Conservation (phyloP, 2,329 filamentous ascomycete genomes). For the Claviceps paspali region DNA sequence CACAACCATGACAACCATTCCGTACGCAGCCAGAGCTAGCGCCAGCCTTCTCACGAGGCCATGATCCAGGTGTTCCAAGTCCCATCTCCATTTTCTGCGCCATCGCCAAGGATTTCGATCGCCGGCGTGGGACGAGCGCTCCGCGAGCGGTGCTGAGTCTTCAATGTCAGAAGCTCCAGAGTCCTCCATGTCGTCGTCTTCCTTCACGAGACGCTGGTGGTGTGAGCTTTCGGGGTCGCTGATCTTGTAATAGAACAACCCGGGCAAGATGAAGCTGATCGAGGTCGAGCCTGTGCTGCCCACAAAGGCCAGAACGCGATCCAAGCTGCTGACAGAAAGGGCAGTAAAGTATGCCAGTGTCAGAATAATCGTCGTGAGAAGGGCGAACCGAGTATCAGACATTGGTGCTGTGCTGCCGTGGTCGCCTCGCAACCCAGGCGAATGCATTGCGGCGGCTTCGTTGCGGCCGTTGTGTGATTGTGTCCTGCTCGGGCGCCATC, state of each 20-base stretch:
- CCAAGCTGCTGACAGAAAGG: constrained; percentile 78
- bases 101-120: constrained; percentile 28
- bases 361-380: constrained; percentile 77
- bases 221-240: constrained; percentile 74
- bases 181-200: constrained; percentile 72
- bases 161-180: constrained; percentile 34
- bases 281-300: constrained; percentile 87
- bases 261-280: constrained; percentile 93
- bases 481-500: constrained; percentile 58
- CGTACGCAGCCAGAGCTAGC: constrained; percentile 67
- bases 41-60: constrained; percentile 55
- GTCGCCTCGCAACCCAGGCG: constrained; percentile 27
- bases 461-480: constrained; percentile 22
- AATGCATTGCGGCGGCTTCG: constrained; percentile 27
- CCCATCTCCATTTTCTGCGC: constrained; percentile 43
- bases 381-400: constrained; percentile 74
- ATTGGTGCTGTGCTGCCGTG: constrained; percentile 47
- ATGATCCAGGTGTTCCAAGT: constrained; percentile 48
- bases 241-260: constrained; percentile 97
- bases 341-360: constrained; percentile 74
- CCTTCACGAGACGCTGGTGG: constrained; percentile 77
- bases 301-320: constrained; percentile 87
- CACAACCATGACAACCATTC: constrained; percentile 73
- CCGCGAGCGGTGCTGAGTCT: constrained; percentile 26
- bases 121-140: constrained; percentile 21